Base-by-base conservation (phyloP, 75 land plant species). In the Pinus tabuliformis region DNA sequence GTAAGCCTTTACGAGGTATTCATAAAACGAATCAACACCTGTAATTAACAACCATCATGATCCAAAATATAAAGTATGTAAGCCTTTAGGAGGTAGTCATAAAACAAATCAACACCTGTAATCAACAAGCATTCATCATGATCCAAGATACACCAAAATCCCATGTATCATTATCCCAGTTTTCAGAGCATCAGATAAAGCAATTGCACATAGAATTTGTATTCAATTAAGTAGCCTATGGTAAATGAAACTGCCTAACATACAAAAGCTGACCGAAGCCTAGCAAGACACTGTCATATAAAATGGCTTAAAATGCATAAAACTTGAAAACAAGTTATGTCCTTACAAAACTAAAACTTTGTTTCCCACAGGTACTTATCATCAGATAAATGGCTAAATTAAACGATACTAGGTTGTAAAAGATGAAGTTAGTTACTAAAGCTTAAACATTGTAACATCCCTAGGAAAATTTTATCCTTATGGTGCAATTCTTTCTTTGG, bases 1-100 rank as follows among this genome's bases (percentile, higher is more conserved):
- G 78, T 93, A 79, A 26, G 94, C 96, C 74, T 93, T 93, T 52
- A 89, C 61, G 39, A 93, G 80, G 73, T 93, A 93, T 70, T 93
- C 96, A 81, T 93, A 93, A 73, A 91, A 93, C 12, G 96, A 93
- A 88, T 93, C 96, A 80, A 93, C 92, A 61, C 96, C 96, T 93
- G 73, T 33, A 81, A 64, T 22, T 3, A 82, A 64, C 12, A 72
- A 28, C 77, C 6, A 75, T 33, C 33, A 33, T 33, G 33, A 33
- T 33, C 33, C 33, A 33, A 33, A 33, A 33, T 33, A 33, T 33
- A 91, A 18, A 93, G 88, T 75, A 93, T 86, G 78, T 93, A 79
- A 26, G 94, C 96, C 74, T 93, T 93, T 52, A 89, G 65, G 39
- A 93, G 80, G 73, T 93, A 93, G 63, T 93, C 96, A 81, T 93